Conservation (phyloP, 148 eudicot genomes). For the Bassia scoparia region DNA sequence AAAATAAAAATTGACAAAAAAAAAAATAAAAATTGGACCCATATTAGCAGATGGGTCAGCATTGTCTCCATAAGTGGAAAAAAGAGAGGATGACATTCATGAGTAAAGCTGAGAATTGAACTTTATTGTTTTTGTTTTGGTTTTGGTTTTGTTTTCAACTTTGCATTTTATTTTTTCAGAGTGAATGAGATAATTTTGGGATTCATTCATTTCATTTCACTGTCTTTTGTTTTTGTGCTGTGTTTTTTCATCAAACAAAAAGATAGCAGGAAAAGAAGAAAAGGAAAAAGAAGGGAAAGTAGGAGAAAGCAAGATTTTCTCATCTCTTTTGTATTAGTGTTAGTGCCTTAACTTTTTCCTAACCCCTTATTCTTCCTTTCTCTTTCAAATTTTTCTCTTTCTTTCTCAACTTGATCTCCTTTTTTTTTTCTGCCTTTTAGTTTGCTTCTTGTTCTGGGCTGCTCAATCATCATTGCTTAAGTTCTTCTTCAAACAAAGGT, state of each 20-base stretch:
- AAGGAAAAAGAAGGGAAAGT: too few species aligned
- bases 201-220: not conserved
- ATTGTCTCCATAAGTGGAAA: conserved; percentile 18
- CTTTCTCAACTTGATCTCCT: not conserved
- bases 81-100: not conserved
- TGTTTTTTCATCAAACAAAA: not conserved
- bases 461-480: not conserved
- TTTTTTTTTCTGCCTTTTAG: not conserved
- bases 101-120: conserved; percentile 1
- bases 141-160: not conserved
- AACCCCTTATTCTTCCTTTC: conserved; percentile 12
- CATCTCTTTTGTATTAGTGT: conserved; percentile 7
- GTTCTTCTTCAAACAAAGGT: conserved; percentile 27
- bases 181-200: not conserved
- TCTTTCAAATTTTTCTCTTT: not conserved
- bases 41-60: not conserved
- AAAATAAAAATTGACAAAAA: not conserved
- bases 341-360: conserved; percentile 13
- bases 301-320: not conserved
- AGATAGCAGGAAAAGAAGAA: not conserved
- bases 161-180: conserved; percentile 6
- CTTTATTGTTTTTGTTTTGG: not conserved
- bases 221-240: not conserved
- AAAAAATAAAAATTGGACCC: not conserved
- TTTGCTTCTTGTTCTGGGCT: conserved; percentile 13